Base-by-base conservation (phyloP, 2,329 filamentous ascomycete genomes). In the Paraphaeosphaeria sporulosa region DNA sequence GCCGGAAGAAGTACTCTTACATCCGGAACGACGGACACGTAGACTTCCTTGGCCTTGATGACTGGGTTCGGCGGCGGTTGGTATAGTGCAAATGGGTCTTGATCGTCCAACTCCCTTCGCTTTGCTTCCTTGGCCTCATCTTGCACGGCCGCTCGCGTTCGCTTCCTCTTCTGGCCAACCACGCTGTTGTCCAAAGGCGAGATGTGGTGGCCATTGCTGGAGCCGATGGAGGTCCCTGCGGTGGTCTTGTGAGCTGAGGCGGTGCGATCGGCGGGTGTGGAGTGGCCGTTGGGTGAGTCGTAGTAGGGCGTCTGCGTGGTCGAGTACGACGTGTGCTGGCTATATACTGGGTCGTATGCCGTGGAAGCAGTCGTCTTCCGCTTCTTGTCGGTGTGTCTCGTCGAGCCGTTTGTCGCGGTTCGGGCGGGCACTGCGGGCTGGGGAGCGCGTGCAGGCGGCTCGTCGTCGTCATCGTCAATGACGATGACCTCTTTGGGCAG, bases 141-240 rank as follows among this genome's bases (percentile, higher is more conserved):
- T 71, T 92, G 90, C 58, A 89, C 85, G 66, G 94, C 91, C 67
- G 94, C 91, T 62, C 92, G 87, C 47, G 91, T 93, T 62, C 95
- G 87, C 81, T 97, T 97, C 71, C 94, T 87, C 82, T 98, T 98
- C 78, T 95, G 91, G 36, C 93, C 92, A n/a, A 87, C 83, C 55
- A 86, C 83, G 34, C 82, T 82, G 53, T 89, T 86, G 64, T 90
- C 89, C 67, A 89, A 67, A 34, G 77, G 77, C 38, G 76, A 87
- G 53, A 91, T 89, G 71, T 91, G 89, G 38, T 82, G 75, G 38
- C 84, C 85, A 65, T 82, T 86, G 77, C 85, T 86, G 30, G 91
- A 94, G 15, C 89, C 90, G 6, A 94, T 81, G 15, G 94, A 98
- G 0, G 95, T 97, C 5, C 93, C 89, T 46, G 94, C 94, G 0